These are phyloP conservation scores for Trichoderma erinaceum DNA, from an alignment of 495 filamentous ascomycete species.

Conservation along the genomic window DNA sequence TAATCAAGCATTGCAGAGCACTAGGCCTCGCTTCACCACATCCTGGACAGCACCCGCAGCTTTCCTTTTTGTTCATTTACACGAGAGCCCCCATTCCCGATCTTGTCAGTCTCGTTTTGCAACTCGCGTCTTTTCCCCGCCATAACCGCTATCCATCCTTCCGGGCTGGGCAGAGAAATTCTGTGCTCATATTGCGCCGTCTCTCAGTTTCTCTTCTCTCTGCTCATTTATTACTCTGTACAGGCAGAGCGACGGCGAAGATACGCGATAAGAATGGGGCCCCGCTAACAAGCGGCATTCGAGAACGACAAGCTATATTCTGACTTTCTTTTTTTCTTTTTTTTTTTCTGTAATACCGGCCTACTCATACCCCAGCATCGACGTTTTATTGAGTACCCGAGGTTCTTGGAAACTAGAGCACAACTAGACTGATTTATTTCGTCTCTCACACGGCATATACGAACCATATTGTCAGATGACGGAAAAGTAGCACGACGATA, in stretches of 20 bases:
- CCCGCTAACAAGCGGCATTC: not conserved
- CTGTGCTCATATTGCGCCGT: not conserved
- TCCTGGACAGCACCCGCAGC: not conserved
- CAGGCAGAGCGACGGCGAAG: not conserved
- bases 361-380: not conserved
- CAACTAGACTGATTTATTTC: not conserved
- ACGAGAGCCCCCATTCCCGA: constrained; percentile 12
- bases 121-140: constrained; percentile 9
- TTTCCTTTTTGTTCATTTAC: constrained; percentile 8
- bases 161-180: not conserved
- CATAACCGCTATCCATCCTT: not conserved
- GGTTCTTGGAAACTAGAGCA: not conserved
- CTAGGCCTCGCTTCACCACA: constrained; percentile 4
- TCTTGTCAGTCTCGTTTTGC: not conserved
- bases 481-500: not conserved
- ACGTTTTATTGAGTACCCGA: not conserved
- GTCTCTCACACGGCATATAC: not conserved
- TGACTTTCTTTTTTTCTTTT: not conserved
- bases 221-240: not conserved
- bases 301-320: not conserved
- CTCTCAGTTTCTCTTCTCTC: not conserved
- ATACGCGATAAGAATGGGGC: not conserved
- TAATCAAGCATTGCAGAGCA: not conserved
- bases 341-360: not conserved
- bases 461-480: not conserved